Evolutionary conservation across 306 rosid species (phyloP), one percentile per base, ranked within the genome.

Genomic region (Psophocarpus tetragonolobus): DNA sequence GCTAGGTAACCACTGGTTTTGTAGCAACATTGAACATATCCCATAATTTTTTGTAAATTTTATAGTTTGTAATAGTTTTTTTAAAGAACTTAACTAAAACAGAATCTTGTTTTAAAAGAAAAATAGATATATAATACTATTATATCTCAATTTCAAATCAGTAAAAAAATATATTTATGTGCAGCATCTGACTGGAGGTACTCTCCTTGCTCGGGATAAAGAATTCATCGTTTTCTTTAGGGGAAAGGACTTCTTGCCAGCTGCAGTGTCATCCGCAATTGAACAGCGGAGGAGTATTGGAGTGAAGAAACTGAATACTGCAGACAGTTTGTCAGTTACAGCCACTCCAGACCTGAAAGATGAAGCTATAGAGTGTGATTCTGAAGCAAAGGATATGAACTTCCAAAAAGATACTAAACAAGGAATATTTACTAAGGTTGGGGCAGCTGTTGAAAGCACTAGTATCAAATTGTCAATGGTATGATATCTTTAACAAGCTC

Each of bases 181-280:
- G 85, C 95, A 94, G 98, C 38, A 82, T 71, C 85, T 94, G 82
- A 94, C 98, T 73, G 98, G 97, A 65, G 98, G 97, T 73, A 83
- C 84, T 78, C 90, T 94, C 70, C 88, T 94, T 84, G 81, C 97
- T 73, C 94, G 97, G 73, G 91, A 92, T 83, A 88, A 75, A 73
- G 95, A 94, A 70, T 87, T 92, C 83, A 84, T 94, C 64, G 86
- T 81, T 81, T 84, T 94, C 5, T 94, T 92, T 71, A 88, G 98
- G 80, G 98, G 97, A 85, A 94, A 94, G 68, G 98, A 92, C 78
- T 94, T 89, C 81, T 85, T 94, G 83, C 98, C 95, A 18, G 63
- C 83, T 74, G 91, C 90, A 58, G 98, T 89, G 81, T 92, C 97
- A 41, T 85, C 95, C 71, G 97, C 98, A 81, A 90, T 94, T 68